These are phyloP conservation scores for Polytolypa hystricis DNA, from an alignment of 2,329 filamentous ascomycete genomes.

Conservation along the genomic window DNA sequence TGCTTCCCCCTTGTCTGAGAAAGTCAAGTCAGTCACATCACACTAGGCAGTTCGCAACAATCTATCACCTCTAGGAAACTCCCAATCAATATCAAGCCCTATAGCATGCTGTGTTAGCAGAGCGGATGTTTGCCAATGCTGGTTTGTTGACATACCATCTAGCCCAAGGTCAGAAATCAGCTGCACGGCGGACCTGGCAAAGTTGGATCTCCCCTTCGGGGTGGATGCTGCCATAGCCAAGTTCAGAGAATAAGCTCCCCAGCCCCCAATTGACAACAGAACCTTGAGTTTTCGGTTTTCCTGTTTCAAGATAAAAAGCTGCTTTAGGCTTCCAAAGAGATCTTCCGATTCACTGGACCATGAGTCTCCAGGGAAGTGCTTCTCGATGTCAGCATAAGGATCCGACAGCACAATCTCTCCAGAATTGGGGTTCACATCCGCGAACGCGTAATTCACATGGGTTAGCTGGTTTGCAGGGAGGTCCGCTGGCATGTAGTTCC, in stretches of 20 bases:
- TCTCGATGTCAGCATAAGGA: constrained; percentile 55
- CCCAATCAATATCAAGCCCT: constrained; percentile 36
- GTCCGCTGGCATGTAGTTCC: constrained; percentile 76
- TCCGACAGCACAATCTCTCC: constrained; percentile 51
- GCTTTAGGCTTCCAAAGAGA: constrained; percentile 66
- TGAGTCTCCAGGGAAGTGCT: constrained; percentile 57
- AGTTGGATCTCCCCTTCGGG: constrained; percentile 46
- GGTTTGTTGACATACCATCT: too few relatives aligned
- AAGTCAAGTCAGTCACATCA: too few relatives aligned
- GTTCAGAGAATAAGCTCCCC: constrained; percentile 64
- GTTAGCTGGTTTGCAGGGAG: constrained; percentile 72
- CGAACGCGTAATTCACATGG: constrained; percentile 84
- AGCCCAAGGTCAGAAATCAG: constrained; percentile 70
- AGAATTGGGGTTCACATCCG: constrained; percentile 65
- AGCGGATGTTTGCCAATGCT: too few relatives aligned
- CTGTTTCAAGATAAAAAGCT: constrained; percentile 66
- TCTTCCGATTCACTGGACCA: too few relatives aligned
- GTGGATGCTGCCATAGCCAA: constrained; percentile 57
- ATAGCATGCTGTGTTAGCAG: too few relatives aligned
- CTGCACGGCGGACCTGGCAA: constrained; percentile 58
- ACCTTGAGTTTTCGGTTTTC: constrained; percentile 65
- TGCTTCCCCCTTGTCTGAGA: constrained; percentile 24
- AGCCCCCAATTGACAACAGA: constrained; percentile 74
- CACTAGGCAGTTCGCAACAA: too few relatives aligned
- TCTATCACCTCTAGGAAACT: constrained; percentile 26